Evolutionary conservation across 495 filamentous ascomycete genomes (phyloP).

Genomic region (Aspergillus campestris): DNA sequence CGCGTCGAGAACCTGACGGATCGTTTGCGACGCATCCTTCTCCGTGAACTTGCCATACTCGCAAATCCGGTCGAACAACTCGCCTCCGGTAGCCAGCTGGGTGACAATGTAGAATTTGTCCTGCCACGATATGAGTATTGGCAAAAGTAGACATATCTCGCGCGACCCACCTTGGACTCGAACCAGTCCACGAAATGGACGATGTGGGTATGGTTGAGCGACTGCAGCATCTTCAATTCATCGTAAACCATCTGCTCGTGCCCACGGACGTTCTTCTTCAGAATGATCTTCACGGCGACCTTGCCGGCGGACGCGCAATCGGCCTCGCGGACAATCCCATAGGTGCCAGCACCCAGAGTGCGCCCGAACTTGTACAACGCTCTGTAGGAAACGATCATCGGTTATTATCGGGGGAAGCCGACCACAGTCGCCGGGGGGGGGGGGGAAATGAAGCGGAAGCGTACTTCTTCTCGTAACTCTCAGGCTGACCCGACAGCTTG

Average conservation of each 20-base stretch:
- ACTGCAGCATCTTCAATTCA: slow-evolving; percentile 86
- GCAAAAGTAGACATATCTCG: not conserved
- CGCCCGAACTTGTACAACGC: slow-evolving; percentile 83
- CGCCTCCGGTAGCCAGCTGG: slow-evolving; percentile 89
- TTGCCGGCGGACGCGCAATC: slow-evolving; percentile 67
- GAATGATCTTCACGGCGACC: slow-evolving; percentile 96
- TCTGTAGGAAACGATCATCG: slow-evolving; percentile 34
- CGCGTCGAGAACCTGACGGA: slow-evolving; percentile 88
- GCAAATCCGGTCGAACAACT: slow-evolving; percentile 97
- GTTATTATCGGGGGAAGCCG: slow-evolving; percentile 1
- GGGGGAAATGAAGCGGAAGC: slow-evolving; percentile 6
- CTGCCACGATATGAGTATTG: slow-evolving; percentile 34
- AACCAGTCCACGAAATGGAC: slow-evolving; percentile 99
- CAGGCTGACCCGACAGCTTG: slow-evolving; percentile 94
- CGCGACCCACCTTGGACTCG: slow-evolving; percentile 61
- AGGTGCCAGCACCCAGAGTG: slow-evolving; percentile 93
- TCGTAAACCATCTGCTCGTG: slow-evolving; percentile 99
- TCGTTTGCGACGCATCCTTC: slow-evolving; percentile 95
- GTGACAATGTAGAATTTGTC: slow-evolving; percentile 99
- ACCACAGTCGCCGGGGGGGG: not conserved
- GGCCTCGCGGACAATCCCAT: slow-evolving; percentile 96
- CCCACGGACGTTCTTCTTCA: slow-evolving; percentile 98
- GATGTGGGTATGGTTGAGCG: slow-evolving; percentile 88
- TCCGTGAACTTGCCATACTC: slow-evolving; percentile 98
- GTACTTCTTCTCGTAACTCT: slow-evolving; percentile 97